These are phyloP conservation scores for Trichoderma harzianum DNA, from an alignment of 2,329 filamentous ascomycete genomes.

Conservation along the genomic window DNA sequence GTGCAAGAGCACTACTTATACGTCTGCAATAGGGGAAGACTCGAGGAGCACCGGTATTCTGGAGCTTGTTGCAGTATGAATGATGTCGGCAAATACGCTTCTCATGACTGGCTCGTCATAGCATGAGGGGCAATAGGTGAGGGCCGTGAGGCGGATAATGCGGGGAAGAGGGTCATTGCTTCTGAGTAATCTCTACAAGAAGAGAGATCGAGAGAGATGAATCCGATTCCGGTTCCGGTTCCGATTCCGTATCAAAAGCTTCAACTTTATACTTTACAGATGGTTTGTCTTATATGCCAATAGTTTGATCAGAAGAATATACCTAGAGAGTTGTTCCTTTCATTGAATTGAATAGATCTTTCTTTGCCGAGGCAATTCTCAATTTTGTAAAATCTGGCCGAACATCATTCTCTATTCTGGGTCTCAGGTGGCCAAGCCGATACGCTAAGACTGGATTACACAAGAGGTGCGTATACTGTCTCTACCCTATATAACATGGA, in stretches of 20 bases:
- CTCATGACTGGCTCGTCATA: background rate
- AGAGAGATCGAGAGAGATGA: background rate
- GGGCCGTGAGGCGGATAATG: background rate
- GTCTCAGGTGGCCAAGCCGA: background rate
- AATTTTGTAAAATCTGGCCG: background rate
- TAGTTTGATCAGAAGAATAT: background rate
- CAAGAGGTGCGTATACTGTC: background rate
- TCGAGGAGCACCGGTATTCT: background rate
- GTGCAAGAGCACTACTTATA: background rate
- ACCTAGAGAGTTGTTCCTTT: background rate
- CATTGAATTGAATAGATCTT: background rate
- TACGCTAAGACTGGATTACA: background rate
- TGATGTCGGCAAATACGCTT: background rate
- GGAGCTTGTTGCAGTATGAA: background rate
- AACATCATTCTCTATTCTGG: background rate
- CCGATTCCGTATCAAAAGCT: background rate
- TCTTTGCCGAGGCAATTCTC: background rate
- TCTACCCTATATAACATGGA: background rate
- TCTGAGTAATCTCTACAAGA: background rate
- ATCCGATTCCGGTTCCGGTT: slow-evolving; percentile 4
- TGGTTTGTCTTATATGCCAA: background rate
- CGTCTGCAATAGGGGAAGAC: background rate
- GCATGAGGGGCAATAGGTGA: background rate
- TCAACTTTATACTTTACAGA: background rate
- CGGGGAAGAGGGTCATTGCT: background rate